A percentile compares a stretch with the other conserved stretches of the same genome.
Conservation (phyloP, 805 yeast genomes). For the Dipodascopsis uninucleata region DNA sequence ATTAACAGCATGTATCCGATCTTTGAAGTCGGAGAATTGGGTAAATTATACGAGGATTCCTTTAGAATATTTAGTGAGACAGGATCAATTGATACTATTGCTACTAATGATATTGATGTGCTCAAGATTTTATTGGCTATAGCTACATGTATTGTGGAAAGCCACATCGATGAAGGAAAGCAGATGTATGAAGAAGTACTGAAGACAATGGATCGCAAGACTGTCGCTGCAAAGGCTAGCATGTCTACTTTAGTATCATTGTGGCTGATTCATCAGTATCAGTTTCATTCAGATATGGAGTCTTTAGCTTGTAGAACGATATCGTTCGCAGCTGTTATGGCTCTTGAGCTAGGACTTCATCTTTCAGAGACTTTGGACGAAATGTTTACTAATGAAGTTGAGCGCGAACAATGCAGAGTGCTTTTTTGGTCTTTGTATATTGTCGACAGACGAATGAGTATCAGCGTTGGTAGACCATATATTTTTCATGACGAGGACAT, state of each 20-base stretch:
- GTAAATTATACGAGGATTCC: slow-evolving; percentile 23
- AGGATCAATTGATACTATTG: neutral
- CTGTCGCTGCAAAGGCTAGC: slow-evolving; percentile 23
- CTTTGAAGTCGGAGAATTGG: slow-evolving; percentile 27
- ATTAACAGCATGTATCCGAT: slow-evolving; percentile 31
- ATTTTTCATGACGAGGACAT: slow-evolving; percentile 29
- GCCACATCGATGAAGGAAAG: slow-evolving; percentile 17
- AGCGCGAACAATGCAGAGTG: slow-evolving; percentile 23
- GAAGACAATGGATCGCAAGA: slow-evolving; percentile 14
- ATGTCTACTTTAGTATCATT: slow-evolving; percentile 18
- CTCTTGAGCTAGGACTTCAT: slow-evolving; percentile 31
- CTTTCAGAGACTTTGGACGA: slow-evolving; percentile 17
- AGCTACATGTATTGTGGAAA: slow-evolving; percentile 24
- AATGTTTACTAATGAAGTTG: slow-evolving; percentile 14
- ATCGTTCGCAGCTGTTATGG: slow-evolving; percentile 27
- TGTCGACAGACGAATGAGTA: slow-evolving; percentile 30
- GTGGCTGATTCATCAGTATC: slow-evolving; percentile 30
- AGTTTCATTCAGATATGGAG: slow-evolving; percentile 31
- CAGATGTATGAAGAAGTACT: slow-evolving; percentile 25
- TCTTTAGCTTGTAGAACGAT: slow-evolving; percentile 28
- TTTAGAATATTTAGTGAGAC: too few species aligned
- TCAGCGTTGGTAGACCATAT: slow-evolving; percentile 29
- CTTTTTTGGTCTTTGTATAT: slow-evolving; percentile 32
- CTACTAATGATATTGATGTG: slow-evolving; percentile 10
- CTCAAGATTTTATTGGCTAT: slow-evolving; percentile 27